These are phyloP conservation scores for Dacryopinax spathularia DNA, from an alignment of 768 basidiomycete genomes.

Conservation along the genomic window DNA sequence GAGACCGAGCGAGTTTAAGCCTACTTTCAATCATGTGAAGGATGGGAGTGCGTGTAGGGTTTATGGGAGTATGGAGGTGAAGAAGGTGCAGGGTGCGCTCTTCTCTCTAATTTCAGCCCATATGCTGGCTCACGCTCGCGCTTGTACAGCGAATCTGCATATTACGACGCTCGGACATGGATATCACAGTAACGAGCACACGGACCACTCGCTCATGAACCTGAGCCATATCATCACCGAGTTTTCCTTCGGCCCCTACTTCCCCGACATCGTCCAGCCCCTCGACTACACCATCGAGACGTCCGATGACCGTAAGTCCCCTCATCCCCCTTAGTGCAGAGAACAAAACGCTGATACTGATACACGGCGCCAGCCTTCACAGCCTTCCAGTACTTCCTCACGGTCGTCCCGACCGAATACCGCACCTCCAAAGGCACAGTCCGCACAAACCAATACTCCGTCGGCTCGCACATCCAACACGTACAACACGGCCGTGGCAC, in stretches of 20 bases:
- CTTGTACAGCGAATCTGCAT: conserved; percentile 65
- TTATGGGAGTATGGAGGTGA: conserved; percentile 66
- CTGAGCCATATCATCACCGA: conserved; percentile 91
- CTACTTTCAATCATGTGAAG: conserved; percentile 52
- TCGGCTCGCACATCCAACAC: conserved; percentile 76
- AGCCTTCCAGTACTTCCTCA: conserved; percentile 87
- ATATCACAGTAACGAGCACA: conserved; percentile 74
- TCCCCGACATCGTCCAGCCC: conserved; percentile 89
- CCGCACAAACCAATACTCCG: conserved; percentile 77
- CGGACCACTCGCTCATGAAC: conserved; percentile 90
- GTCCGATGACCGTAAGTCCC: conserved; percentile 46
- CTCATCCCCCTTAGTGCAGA: background rate
- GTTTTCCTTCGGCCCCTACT: conserved; percentile 92
- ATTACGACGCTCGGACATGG: conserved; percentile 92
- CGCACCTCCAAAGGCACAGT: conserved; percentile 46
- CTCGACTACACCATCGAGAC: conserved; percentile 80
- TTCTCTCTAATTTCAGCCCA: background rate
- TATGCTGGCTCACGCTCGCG: background rate
- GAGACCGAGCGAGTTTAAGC: conserved; percentile 34
- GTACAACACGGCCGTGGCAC: conserved; percentile 63
- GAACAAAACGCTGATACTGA: background rate
- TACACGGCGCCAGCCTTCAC: conserved; percentile 71
- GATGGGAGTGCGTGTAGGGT: conserved; percentile 73
- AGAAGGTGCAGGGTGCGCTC: conserved; percentile 68
- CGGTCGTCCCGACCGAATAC: conserved; percentile 92